Evolutionary conservation across 2,329 filamentous ascomycete genomes (phyloP).

Genomic region (Paecilomyces fulvus): DNA sequence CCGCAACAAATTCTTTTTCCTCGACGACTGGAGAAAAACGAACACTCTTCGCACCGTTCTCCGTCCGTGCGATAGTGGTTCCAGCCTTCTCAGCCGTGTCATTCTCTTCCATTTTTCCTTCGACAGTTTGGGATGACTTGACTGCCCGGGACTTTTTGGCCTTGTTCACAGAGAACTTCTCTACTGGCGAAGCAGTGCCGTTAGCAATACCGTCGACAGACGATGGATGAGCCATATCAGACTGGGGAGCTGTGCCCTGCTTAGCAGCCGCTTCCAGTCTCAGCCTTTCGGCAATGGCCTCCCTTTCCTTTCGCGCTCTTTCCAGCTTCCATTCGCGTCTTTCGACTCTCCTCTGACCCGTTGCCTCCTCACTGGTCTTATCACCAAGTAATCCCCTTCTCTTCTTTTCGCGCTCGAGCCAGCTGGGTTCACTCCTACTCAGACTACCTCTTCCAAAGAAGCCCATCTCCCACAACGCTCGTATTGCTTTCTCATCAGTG

Average conservation of each 20-base stretch:
- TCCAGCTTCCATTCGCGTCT: conserved; percentile 82
- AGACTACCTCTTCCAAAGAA: conserved; percentile 94
- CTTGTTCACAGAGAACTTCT: conserved; percentile 27
- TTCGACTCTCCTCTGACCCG: conserved; percentile 67
- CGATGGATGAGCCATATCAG: not conserved
- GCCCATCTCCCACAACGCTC: conserved; percentile 87
- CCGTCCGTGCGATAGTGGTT: conserved; percentile 6
- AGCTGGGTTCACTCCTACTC: conserved; percentile 90
- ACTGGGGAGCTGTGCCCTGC: conserved; percentile 13
- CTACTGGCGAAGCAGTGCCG: conserved; percentile 11
- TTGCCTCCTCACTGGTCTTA: conserved; percentile 75
- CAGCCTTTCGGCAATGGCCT: conserved; percentile 68
- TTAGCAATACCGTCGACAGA: conserved; percentile 8
- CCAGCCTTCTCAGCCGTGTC: not conserved
- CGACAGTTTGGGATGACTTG: conserved; percentile 13
- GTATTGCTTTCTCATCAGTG: conserved; percentile 64
- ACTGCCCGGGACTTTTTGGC: conserved; percentile 22
- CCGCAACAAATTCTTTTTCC: conserved; percentile 49
- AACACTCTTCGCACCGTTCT: conserved; percentile 49
- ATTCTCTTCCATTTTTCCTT: conserved; percentile 8
- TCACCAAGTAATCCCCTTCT: conserved; percentile 55
- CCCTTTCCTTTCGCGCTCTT: conserved; percentile 75
- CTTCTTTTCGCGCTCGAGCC: conserved; percentile 75
- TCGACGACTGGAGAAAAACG: conserved; percentile 62
- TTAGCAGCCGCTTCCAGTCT: conserved; percentile 42